Evolutionary conservation across 768 basidiomycete species (phyloP).

Genomic region (Kondoa subrosea): DNA sequence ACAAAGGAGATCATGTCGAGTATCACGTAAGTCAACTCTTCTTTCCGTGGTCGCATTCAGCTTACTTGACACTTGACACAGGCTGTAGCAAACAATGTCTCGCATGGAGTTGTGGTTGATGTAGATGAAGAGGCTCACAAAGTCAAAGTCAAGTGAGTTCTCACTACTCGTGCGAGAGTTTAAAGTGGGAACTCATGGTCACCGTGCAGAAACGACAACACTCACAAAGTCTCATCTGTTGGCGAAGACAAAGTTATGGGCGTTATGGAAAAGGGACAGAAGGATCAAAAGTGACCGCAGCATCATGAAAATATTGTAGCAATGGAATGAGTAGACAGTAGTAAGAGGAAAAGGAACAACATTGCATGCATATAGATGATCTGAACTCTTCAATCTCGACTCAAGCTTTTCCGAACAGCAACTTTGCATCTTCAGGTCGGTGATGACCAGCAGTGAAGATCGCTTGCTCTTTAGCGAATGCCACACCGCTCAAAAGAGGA

Average conservation of each 20-base stretch:
- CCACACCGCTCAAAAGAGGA: not conserved
- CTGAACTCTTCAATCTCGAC: no score
- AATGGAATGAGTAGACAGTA: no score
- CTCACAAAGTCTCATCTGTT: not conserved
- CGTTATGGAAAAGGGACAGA: not conserved
- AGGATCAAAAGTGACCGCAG: not conserved
- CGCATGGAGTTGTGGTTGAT: not conserved
- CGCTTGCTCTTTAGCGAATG: not conserved
- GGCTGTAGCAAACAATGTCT: not conserved
- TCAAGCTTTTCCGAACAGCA: not conserved
- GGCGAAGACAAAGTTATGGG: not conserved
- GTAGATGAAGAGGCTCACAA: not conserved
- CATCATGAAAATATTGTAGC: not conserved
- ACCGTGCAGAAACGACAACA: not conserved
- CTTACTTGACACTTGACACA: no score
- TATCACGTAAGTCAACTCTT: not conserved
- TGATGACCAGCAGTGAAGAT: slow-evolving; percentile 6
- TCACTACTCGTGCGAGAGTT: not conserved
- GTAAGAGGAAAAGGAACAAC: not conserved
- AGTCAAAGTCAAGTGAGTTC: not conserved
- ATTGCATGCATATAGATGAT: slow-evolving; percentile 1
- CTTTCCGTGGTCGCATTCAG: not conserved
- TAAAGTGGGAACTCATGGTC: no score
- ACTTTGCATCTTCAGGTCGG: not conserved
- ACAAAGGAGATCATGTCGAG: no score